Evolutionary conservation across 176 grass and related monocot genomes (phyloP).

Genomic region (Chrysopogon serrulatus): DNA sequence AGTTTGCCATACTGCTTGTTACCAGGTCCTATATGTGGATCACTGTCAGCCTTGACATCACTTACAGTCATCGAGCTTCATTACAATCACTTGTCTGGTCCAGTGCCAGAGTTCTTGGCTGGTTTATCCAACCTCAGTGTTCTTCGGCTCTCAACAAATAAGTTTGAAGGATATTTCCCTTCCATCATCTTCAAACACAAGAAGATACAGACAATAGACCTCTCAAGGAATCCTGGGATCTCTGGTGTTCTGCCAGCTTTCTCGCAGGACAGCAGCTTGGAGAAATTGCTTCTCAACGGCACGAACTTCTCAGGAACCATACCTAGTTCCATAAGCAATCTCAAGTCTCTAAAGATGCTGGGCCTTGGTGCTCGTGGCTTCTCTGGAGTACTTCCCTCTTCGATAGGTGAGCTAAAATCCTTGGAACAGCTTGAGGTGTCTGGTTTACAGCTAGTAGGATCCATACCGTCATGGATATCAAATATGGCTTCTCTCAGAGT

Average conservation of each 20-base stretch:
- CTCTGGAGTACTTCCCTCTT: background rate
- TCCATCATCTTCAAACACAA: constrained; percentile 16
- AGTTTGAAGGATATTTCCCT: constrained; percentile 20
- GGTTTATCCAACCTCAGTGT: constrained; percentile 23
- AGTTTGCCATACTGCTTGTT: constrained; percentile 25
- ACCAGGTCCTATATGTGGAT: constrained; percentile 1
- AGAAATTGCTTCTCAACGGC: background rate
- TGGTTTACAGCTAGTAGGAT: background rate
- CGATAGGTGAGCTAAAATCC: background rate
- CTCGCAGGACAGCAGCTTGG: background rate
- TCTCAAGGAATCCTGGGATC: constrained; percentile 6
- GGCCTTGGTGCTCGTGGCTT: background rate
- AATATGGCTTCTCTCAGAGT: background rate
- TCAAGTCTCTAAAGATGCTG: constrained; percentile 24
- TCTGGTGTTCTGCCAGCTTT: constrained; percentile 27
- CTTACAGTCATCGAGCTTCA: constrained; percentile 23
- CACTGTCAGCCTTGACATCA: background rate
- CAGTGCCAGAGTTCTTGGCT: constrained; percentile 31
- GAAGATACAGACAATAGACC: constrained; percentile 26
- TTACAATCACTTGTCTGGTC: constrained; percentile 24
- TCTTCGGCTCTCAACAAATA: constrained; percentile 13
- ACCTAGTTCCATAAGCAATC: constrained; percentile 13
- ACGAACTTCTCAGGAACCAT: constrained; percentile 33
- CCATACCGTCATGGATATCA: background rate
- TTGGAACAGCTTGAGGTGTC: background rate